Percentiles rank a stretch among this genome's conserved stretches.
These are phyloP conservation scores for Mycena vulgaris DNA, from an alignment of 768 basidiomycete species.

Conservation along the genomic window DNA sequence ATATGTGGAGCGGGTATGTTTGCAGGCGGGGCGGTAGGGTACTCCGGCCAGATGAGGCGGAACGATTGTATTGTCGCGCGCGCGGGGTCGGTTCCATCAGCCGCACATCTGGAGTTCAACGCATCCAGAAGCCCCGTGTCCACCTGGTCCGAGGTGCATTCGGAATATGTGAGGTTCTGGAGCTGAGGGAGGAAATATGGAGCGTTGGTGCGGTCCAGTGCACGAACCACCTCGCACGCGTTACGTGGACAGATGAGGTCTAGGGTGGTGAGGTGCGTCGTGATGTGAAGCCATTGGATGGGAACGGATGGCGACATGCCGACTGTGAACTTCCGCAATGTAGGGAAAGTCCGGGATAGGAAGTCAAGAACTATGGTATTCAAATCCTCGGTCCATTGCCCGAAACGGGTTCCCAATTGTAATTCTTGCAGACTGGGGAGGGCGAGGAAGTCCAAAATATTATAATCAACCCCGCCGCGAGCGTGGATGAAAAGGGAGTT, in stretches of 20 bases:
- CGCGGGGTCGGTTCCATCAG: background rate
- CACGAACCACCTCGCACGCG: background rate
- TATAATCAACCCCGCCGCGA: background rate
- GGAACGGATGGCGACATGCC: conserved; percentile 12
- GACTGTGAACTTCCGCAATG: conserved; percentile 12
- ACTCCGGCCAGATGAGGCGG: conserved; percentile 2
- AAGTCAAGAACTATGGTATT: conserved; percentile 9
- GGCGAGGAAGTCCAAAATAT: conserved; percentile 14
- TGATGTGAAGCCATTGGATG: conserved; percentile 5
- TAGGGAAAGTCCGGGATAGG: background rate
- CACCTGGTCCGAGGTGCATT: background rate
- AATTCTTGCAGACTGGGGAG: conserved; percentile 8
- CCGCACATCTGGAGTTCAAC: conserved; percentile 6
- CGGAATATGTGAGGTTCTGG: background rate
- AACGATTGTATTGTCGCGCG: conserved; percentile 11
- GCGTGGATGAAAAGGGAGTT: background rate
- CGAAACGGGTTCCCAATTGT: conserved; percentile 1
- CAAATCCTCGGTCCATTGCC: background rate
- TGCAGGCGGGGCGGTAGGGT: too few relatives aligned
- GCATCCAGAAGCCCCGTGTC: conserved; percentile 3
- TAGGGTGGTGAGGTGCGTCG: conserved; percentile 15
- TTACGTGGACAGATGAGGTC: background rate
- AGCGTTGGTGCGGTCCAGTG: conserved; percentile 1
- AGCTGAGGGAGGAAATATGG: conserved; percentile 22
- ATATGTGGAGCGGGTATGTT: background rate